Conservation (phyloP, 1,284 basidiomycete species). For the Heterobasidion irregulare region DNA sequence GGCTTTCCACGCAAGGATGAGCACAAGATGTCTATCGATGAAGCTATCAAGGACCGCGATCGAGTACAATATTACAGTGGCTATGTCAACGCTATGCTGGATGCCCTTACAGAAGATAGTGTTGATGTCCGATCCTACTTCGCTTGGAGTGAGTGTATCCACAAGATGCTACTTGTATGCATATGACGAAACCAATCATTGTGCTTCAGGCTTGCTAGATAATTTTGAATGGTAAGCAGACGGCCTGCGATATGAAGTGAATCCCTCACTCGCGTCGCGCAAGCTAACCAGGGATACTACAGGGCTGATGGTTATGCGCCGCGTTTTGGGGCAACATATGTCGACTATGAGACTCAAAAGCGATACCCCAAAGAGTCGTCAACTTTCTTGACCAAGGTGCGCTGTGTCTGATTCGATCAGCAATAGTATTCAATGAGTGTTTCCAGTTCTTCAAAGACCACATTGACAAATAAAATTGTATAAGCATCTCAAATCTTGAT, state of each 20-base stretch:
- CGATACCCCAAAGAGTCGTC: conserved; percentile 56
- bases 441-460: conserved; percentile 4
- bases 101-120: conserved; percentile 47
- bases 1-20: conserved; percentile 60
- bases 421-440: no score
- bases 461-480: neutral
- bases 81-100: conserved; percentile 43
- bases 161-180: neutral
- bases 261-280: neutral
- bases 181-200: neutral
- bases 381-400: conserved; percentile 30
- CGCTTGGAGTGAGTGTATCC: conserved; percentile 39
- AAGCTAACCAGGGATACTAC: neutral
- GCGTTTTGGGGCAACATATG: conserved; percentile 49
- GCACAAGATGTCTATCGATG: conserved; percentile 27
- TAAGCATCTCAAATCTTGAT: neutral
- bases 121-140: conserved; percentile 56
- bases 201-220: conserved; percentile 39
- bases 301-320: conserved; percentile 47
- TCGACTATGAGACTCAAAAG: conserved; percentile 55
- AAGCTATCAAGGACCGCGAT: conserved; percentile 48
- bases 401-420: neutral
- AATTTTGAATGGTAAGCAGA: conserved; percentile 50
- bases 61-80: conserved; percentile 55
- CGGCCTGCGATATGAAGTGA: neutral